These are phyloP conservation scores for Rhizopus sp. DNA, from an alignment of 371 early-diverging fungal species.

Conservation along the genomic window DNA sequence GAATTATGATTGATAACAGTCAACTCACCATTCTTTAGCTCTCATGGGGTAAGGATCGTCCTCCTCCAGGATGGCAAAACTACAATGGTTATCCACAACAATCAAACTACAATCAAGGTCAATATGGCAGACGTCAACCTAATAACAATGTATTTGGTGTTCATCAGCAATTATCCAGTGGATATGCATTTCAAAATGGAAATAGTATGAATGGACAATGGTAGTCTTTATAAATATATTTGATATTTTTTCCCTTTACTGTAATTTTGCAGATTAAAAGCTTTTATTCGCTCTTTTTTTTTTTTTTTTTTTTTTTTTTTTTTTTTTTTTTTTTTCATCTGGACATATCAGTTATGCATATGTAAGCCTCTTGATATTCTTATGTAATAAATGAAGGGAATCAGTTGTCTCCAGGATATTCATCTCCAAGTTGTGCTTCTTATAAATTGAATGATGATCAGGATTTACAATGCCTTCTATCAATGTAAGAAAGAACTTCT, in stretches of 20 bases:
- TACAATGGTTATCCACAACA: conserved; percentile 21
- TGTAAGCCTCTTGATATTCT: no score
- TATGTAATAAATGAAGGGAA: no score
- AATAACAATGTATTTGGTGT: conserved; percentile 24
- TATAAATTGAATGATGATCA: no score
- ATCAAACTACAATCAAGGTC: conserved; percentile 1
- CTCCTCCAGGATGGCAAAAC: conserved; percentile 31
- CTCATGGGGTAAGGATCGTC: conserved; percentile 90
- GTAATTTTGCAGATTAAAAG: no score
- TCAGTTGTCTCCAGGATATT: no score
- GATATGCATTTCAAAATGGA: conserved; percentile 24
- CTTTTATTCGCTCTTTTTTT: no score
- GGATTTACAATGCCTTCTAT: no score
- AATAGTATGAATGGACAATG: conserved; percentile 4
- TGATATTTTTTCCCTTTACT: conserved; percentile 16
- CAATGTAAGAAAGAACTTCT: no score
- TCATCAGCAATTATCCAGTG: conserved; percentile 19
- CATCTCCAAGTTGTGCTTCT: no score
- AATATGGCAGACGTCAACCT: conserved; percentile 14
- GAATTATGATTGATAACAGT: neutral
- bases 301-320: no score
- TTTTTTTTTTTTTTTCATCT: no score
- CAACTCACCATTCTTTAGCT: conserved; percentile 34
- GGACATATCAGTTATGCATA: no score
- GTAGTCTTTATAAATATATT: neutral